Evolutionary conservation across 768 basidiomycete genomes (phyloP), one percentile per base, ranked within the genome.

Genomic region (Rubroboletus pulcherrimus): DNA sequence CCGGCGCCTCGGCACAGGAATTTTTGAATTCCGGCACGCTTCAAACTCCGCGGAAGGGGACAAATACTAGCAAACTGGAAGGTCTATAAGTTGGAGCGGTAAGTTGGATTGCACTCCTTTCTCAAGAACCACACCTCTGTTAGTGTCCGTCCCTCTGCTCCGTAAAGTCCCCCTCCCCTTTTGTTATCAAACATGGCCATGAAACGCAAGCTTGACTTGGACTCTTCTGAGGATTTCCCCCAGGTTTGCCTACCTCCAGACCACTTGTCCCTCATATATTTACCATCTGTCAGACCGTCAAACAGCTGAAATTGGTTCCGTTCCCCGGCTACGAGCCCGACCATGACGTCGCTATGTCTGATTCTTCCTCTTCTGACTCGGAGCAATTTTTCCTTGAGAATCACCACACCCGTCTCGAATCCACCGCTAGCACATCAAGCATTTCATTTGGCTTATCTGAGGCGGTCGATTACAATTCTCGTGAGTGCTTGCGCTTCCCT

Each of bases 181-280:
- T 45, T 47, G 43, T 17, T 52, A 49, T 59, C 50, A 61, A 58
- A 60, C 49, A 91, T 90, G 88, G 77, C 83, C 40, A 59, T 89
- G 67, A 93, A 92, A 71, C 81, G 90, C 69, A 93, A 93, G 75
- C 77, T 87, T 49, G 82, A 85, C 49, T 62, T 75, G 19, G 86
- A 86, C 56, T 66, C 74, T 19, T 80, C 81, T 55, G 83, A 83
- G 63, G 74, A 75, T 58, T 75, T 71, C 51, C 79, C 75, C 58
- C 78, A 70, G 59, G 85, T 85, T 70, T 3, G 63, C 24, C 63
- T 60, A 38, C 61, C 60, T 53, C 60, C 49, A 37, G 19, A 42
- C 65, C 54, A 60, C 41, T 57, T 38, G 29, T 40, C 1, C 3
- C 66, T 59, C 54, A 34, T 53, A 63, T 64, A 62, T 58, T 59